These are phyloP conservation scores for Hypocrella siamensis DNA, from an alignment of 2,329 filamentous ascomycete genomes.

Conservation along the genomic window DNA sequence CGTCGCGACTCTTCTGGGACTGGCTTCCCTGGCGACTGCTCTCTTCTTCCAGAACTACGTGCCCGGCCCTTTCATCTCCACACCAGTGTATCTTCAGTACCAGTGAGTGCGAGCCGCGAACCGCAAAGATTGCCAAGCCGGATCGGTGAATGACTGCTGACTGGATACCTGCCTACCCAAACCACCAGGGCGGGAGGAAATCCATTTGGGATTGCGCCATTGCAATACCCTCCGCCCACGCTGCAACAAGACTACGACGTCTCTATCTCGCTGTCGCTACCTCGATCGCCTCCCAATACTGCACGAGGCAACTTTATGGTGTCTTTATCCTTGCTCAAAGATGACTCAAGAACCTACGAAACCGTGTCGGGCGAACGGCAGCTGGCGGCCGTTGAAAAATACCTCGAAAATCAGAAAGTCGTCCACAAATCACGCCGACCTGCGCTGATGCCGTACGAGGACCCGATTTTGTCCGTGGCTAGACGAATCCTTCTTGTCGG, in stretches of 20 bases:
- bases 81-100: slow-evolving; percentile 42
- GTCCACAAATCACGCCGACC: slow-evolving; percentile 55
- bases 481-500: slow-evolving; percentile 47
- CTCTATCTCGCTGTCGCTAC: slow-evolving; percentile 56
- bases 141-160: no score
- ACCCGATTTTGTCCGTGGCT: slow-evolving; percentile 48
- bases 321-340: slow-evolving; percentile 51
- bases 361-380: neutral
- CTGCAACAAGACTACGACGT: slow-evolving; percentile 75
- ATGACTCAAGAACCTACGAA: slow-evolving; percentile 1
- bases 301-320: slow-evolving; percentile 90
- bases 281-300: slow-evolving; percentile 61
- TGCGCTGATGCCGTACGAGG: slow-evolving; percentile 65
- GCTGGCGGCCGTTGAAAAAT: slow-evolving; percentile 10
- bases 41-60: slow-evolving; percentile 41
- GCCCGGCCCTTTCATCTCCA: slow-evolving; percentile 34
- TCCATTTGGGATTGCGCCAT: slow-evolving; percentile 34
- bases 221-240: slow-evolving; percentile 39
- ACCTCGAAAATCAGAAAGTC: slow-evolving; percentile 22
- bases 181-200: slow-evolving; percentile 31
- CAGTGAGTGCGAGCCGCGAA: no score
- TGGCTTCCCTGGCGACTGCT: slow-evolving; percentile 32
- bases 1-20: slow-evolving; percentile 26
- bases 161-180: no score
- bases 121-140: no score